These are phyloP conservation scores for Thyridium curvatum DNA, from an alignment of 2,329 filamentous ascomycete species.

Conservation along the genomic window DNA sequence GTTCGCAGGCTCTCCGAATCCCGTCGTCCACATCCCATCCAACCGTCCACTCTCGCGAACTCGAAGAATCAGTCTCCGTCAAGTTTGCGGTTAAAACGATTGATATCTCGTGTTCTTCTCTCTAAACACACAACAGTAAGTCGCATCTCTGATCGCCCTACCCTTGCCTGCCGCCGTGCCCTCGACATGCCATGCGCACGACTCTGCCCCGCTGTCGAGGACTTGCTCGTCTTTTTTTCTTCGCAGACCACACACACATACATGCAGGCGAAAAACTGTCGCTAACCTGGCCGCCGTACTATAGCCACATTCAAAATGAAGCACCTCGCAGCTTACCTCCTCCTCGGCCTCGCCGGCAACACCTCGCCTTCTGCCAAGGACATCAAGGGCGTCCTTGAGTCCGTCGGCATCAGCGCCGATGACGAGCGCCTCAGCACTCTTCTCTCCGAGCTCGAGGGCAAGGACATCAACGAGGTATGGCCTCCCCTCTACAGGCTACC, in stretches of 20 bases:
- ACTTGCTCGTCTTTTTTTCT: no score
- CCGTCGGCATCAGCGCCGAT: constrained; percentile 94
- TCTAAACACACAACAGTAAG: constrained; percentile 20
- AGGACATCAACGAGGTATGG: constrained; percentile 82
- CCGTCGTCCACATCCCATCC: constrained; percentile 13
- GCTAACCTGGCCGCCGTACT: constrained; percentile 4
- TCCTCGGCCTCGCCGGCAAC: constrained; percentile 92
- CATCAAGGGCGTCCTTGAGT: constrained; percentile 82
- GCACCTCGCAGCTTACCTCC: constrained; percentile 98
- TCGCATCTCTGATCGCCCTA: no score
- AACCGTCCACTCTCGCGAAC: constrained; percentile 53
- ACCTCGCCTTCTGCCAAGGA: constrained; percentile 76
- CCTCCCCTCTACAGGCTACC: background rate
- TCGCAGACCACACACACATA: no score
- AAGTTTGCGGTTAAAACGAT: constrained; percentile 98
- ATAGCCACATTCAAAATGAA: constrained; percentile 71
- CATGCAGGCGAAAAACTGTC: no score
- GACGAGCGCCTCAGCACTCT: constrained; percentile 79
- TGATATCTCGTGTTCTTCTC: constrained; percentile 81
- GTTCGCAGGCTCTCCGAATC: constrained; percentile 6
- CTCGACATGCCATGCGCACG: no score
- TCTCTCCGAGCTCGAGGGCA: constrained; percentile 85
- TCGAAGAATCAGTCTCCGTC: constrained; percentile 97
- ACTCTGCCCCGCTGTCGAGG: no score
- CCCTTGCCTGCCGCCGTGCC: no score